phyloP scores from a whole-genome alignment of 208 protist species.

The Herpetomonas tarakana region DNA sequence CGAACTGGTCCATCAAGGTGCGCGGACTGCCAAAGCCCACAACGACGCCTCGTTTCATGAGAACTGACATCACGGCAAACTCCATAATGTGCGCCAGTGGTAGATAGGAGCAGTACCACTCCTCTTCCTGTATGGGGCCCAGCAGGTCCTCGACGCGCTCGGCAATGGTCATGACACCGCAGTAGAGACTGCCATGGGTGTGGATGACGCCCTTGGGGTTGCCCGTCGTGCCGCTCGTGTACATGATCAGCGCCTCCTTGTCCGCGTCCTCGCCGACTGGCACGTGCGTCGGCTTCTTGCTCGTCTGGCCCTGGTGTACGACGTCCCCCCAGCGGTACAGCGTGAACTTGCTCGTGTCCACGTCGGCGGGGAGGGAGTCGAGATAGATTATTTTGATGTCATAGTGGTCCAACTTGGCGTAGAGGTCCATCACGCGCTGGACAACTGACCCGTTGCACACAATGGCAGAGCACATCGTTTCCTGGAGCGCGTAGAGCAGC shows the following conservation, averaged over 20 bases:
- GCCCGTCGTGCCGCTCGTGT: conserved; percentile 89
- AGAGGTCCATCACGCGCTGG: conserved; percentile 42
- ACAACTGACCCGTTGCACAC: conserved; percentile 68
- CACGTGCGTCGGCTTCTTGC: conserved; percentile 19
- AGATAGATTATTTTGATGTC: conserved; percentile 58
- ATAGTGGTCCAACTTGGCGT: conserved; percentile 17
- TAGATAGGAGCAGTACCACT: conserved; percentile 86
- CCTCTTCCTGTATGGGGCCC: conserved; percentile 42
- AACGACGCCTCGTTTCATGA: conserved; percentile 61
- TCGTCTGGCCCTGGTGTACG: conserved; percentile 39
- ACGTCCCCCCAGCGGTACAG: conserved; percentile 56
- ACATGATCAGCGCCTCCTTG: conserved; percentile 82
- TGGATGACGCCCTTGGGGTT: conserved; percentile 89
- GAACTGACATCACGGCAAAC: conserved; percentile 52
- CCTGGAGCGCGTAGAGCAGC: conserved; percentile 68
- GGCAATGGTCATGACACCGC: conserved; percentile 40
- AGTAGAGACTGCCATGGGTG: conserved; percentile 71
- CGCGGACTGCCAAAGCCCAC: conserved; percentile 78
- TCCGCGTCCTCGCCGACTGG: conserved; percentile 34
- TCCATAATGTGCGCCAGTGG: conserved; percentile 94
- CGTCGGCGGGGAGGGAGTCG: conserved; percentile 36
- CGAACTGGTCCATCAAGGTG: conserved; percentile 63
- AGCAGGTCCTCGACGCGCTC: conserved; percentile 49
- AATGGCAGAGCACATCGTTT: conserved; percentile 63
- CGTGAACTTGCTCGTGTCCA: conserved; percentile 28